A percentile compares a stretch with the other conserved stretches of the same genome.
Conservation (phyloP, 495 filamentous ascomycete species). For the Saxophila tyrrhenica region DNA sequence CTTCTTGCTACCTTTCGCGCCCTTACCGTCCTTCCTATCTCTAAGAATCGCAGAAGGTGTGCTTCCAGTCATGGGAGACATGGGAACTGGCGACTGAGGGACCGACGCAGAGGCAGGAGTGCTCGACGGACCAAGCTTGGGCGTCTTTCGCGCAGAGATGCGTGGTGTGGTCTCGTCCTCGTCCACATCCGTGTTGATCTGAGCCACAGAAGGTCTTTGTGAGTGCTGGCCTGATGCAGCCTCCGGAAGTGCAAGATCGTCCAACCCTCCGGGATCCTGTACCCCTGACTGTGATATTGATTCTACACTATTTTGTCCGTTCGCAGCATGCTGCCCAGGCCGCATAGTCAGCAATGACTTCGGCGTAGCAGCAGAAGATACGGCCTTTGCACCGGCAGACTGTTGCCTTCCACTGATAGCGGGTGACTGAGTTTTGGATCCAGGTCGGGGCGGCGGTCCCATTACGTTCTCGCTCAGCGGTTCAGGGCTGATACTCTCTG, state of each 20-base stretch:
- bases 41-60: constrained; percentile 10
- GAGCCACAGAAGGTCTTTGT: constrained; percentile 10
- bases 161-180: constrained; percentile 25
- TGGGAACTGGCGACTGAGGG: constrained; percentile 10
- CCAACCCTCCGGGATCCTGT: constrained; percentile 11
- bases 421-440: constrained; percentile 42
- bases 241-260: constrained; percentile 32
- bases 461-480: constrained; percentile 57
- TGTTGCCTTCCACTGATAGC: constrained; percentile 30
- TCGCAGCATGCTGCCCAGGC: constrained; percentile 9
- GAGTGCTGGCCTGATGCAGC: constrained; percentile 15
- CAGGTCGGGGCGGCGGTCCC: constrained; percentile 53
- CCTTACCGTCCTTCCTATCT: constrained; percentile 25
- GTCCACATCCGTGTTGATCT: constrained; percentile 17
- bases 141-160: constrained; percentile 25
- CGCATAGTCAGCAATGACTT: constrained; percentile 26
- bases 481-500: constrained; percentile 62
- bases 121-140: constrained; percentile 24
- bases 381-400: neutral
- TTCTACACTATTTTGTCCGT: neutral
- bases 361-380: constrained; percentile 23
- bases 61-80: constrained; percentile 11
- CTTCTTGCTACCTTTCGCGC: constrained; percentile 45
- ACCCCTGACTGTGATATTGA: neutral
- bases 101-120: constrained; percentile 22